Evolutionary conservation across 1,284 basidiomycete genomes (phyloP).

Genomic region (Ganoderma resinaceum): DNA sequence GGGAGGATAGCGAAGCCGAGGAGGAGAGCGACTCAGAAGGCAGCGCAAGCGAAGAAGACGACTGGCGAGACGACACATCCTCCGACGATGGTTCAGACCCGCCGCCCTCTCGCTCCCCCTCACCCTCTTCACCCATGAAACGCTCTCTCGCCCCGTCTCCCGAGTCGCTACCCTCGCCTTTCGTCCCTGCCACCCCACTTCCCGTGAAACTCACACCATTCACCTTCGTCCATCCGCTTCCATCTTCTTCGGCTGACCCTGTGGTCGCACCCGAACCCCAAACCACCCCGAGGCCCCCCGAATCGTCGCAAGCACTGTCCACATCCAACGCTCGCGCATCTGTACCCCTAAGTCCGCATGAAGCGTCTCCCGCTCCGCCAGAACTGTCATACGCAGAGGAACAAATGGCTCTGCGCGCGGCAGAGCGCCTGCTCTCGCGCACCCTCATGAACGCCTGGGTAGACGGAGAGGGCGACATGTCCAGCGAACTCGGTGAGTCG

Average conservation of each 20-base stretch:
- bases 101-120: constrained; percentile 35
- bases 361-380: constrained; percentile 28
- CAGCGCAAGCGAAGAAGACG: constrained; percentile 20
- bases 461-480: constrained; percentile 64
- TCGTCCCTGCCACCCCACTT: constrained; percentile 4
- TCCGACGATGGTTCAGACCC: constrained; percentile 32
- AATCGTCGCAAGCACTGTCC: constrained; percentile 13
- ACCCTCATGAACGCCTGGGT: constrained; percentile 62
- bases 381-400: constrained; percentile 47
- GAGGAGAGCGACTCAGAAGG: constrained; percentile 36
- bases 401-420: constrained; percentile 55
- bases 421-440: constrained; percentile 67
- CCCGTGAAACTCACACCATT: constrained; percentile 4
- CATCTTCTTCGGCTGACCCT: constrained; percentile 4
- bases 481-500: constrained; percentile 63
- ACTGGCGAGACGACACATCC: constrained; percentile 27
- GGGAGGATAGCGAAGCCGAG: constrained; percentile 29
- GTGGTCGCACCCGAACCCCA: background rate
- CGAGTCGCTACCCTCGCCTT: constrained; percentile 21
- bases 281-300: background rate
- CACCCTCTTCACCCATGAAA: constrained; percentile 27
- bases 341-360: constrained; percentile 1
- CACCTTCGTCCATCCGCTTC: background rate
- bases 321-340: constrained; percentile 6
- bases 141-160: constrained; percentile 28